phyloP scores from a whole-genome alignment of 1,284 basidiomycete species.

The Rhodotorula mucilaginosa region DNA sequence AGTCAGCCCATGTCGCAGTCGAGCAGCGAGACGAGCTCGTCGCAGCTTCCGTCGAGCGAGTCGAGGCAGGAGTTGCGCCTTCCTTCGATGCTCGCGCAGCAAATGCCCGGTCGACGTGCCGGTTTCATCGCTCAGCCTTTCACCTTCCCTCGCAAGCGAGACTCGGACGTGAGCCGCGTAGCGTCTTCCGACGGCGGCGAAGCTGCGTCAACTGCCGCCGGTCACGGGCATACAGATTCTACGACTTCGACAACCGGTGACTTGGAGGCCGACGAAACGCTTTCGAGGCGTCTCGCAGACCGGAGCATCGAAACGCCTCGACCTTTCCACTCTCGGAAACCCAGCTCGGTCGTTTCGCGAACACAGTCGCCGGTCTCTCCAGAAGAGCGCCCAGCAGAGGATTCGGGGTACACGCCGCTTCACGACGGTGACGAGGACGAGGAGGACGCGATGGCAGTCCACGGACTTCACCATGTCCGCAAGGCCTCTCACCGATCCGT shows the following conservation, averaged over 20 bases:
- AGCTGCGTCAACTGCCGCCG: background rate
- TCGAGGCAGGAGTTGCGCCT: conserved; percentile 25
- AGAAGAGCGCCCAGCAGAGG: background rate
- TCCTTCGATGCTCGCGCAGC: conserved; percentile 8
- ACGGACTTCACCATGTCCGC: background rate
- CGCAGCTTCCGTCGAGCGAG: background rate
- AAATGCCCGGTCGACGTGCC: background rate
- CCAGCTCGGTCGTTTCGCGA: conserved; percentile 8
- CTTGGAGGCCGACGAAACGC: conserved; percentile 1
- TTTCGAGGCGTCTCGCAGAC: background rate
- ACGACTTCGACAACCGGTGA: too few relatives aligned
- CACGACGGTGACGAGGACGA: conserved; percentile 7
- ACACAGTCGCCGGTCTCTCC: conserved; percentile 1
- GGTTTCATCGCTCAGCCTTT: background rate
- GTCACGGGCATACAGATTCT: background rate
- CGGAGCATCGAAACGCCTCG: background rate
- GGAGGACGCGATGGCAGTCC: background rate
- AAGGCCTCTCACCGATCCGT: background rate
- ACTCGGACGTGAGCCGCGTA: background rate
- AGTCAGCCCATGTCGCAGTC: background rate
- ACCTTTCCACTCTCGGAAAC: conserved; percentile 1
- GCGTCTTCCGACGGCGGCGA: background rate
- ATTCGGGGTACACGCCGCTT: conserved; percentile 7
- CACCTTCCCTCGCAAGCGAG: background rate
- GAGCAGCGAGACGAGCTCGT: background rate